Conservation (phyloP, 345 rosid species). For the Adansonia digitata region DNA sequence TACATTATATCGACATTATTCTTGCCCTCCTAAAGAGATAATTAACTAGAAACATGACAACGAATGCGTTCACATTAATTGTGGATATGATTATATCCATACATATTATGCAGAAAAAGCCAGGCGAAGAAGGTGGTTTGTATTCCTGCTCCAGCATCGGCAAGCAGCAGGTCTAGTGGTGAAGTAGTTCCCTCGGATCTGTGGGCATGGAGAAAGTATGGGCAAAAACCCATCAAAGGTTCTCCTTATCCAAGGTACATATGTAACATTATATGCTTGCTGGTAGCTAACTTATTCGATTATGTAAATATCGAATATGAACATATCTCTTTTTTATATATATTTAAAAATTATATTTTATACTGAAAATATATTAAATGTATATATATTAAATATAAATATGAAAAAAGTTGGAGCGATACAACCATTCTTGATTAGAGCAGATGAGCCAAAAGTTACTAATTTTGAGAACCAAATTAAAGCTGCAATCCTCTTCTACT, state of each 20-base stretch:
- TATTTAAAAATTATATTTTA: too few species aligned
- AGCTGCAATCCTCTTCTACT: background rate
- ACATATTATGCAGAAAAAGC: conserved; percentile 50
- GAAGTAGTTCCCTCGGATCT: conserved; percentile 90
- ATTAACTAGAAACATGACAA: too few species aligned
- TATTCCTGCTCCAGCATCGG: conserved; percentile 74
- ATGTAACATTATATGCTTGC: background rate
- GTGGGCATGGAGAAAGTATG: conserved; percentile 99
- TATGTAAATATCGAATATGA: too few species aligned
- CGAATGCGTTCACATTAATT: too few species aligned
- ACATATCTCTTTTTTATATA: too few species aligned
- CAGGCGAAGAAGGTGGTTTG: conserved; percentile 81
- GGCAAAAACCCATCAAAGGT: conserved; percentile 84
- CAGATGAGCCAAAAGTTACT: background rate
- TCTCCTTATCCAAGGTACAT: conserved; percentile 83
- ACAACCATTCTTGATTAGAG: background rate
- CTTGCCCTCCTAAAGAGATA: too few species aligned
- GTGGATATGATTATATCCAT: too few species aligned
- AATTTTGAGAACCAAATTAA: background rate
- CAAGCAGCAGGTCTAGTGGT: conserved; percentile 68
- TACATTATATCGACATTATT: too few species aligned
- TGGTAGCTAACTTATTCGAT: background rate
- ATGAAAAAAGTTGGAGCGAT: too few species aligned
- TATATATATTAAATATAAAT: too few species aligned
- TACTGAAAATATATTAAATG: too few species aligned